These are phyloP conservation scores for Yamadazyma paraphyllophila DNA, from an alignment of 805 yeast genomes.

Conservation along the genomic window DNA sequence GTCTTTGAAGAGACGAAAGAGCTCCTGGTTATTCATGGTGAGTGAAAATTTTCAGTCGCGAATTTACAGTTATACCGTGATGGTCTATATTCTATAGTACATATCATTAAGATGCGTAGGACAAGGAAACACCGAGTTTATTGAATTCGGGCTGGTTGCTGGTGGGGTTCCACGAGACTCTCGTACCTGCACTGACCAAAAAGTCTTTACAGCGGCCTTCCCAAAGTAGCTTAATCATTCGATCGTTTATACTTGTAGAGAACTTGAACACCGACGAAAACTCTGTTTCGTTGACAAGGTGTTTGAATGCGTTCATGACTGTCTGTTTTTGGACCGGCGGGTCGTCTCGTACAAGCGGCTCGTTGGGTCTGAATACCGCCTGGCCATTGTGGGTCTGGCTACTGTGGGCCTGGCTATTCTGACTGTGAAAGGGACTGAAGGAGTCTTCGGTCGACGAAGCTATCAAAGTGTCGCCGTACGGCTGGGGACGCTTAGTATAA, in stretches of 20 bases:
- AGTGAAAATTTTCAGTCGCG: constrained; percentile 1
- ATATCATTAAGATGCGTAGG: constrained; percentile 43
- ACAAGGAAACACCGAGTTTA: constrained; percentile 58
- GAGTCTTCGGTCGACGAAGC: neutral
- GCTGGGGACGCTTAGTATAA: constrained; percentile 23
- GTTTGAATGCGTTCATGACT: constrained; percentile 52
- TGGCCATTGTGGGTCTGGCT: neutral
- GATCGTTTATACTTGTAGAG: constrained; percentile 65
- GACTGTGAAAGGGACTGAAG: neutral
- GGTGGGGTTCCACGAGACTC: constrained; percentile 37
- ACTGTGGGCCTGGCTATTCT: neutral
- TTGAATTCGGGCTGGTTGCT: constrained; percentile 47
- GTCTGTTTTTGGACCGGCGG: constrained; percentile 22
- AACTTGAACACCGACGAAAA: constrained; percentile 72
- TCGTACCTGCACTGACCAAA: constrained; percentile 71
- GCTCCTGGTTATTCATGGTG: constrained; percentile 28
- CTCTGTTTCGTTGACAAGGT: constrained; percentile 48
- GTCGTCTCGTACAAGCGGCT: no score
- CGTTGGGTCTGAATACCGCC: no score
- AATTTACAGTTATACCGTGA: constrained; percentile 1
- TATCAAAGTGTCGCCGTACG: constrained; percentile 5
- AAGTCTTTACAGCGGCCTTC: constrained; percentile 85
- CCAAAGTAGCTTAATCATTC: constrained; percentile 69
- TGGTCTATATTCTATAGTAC: neutral
- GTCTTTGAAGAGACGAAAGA: constrained; percentile 34